Base-by-base conservation (phyloP, 768 basidiomycete genomes). In the Mycena crocata region DNA sequence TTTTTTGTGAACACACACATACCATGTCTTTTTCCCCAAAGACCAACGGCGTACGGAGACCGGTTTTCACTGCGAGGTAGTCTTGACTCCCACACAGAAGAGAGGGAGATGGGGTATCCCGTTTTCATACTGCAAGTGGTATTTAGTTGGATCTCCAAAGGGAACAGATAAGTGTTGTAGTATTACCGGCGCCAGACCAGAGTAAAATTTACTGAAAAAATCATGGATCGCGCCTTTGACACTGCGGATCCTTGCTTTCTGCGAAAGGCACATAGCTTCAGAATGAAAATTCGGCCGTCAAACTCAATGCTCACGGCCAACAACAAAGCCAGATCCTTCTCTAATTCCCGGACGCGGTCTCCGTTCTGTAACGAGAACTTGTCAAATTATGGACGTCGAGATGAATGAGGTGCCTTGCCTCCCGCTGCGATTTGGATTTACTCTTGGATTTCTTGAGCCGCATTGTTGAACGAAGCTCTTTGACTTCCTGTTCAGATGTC, bases 41-140 rank as follows among this genome's bases (percentile, higher is more conserved):
- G 31, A 64, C 42, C 1, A 2, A 8, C 10, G 46, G 59, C 13
- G 26, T 39, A n/a, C 40, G 21, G 23, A 3, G 6, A 23, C 31
- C 8, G 32, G 34, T 17, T 13, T 31, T 34, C 12, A 52, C 14
- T 1, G 42, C 39, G 5, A 54, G 42, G 45, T 37, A 66, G 21
- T 66, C 64, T 2, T 13, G 21, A 13, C 64, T 54, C 12, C 64
- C 3, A 56, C 34, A 40, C 64, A 66, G 21, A 54, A 66, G 10
- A 66, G 23, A 21, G 61, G 52, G 1, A 54, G 34, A 2, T 32
- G 19, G 8, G 55, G 55, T 4, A n/a, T 26, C 31, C 17, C 39
- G n/a, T 42, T 42, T 17, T 24, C 26, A 28, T 3, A 14, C 55
- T 56, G 51, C n/a, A 2, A 37, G n/a, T 21, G 24, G 24, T 21